A percentile compares a stretch with the other conserved stretches of the same genome.
Evolutionary conservation across 108 stramenopile genomes (phyloP).

Genomic region (Discostella pseudostelligera): DNA sequence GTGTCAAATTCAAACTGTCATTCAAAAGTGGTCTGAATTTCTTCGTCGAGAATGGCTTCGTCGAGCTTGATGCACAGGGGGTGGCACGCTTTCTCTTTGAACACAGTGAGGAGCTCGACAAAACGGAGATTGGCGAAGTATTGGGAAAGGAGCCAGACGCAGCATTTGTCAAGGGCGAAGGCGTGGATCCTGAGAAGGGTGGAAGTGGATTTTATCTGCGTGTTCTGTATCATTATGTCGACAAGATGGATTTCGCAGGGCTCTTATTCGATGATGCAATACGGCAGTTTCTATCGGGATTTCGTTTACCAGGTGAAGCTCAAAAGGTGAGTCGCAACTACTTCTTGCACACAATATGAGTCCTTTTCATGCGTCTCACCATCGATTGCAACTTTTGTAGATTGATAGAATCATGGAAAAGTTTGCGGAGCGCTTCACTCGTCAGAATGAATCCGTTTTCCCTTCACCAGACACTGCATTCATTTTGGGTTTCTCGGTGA

Average conservation of each 20-base stretch:
- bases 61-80: conserved; percentile 77
- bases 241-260: conserved; percentile 84
- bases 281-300: conserved; percentile 92
- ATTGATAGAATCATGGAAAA: conserved; percentile 99
- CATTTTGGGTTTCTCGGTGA: conserved; percentile 97
- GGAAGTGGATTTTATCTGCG: conserved; percentile 88
- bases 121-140: conserved; percentile 98
- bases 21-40: conserved; percentile 87
- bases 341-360: not conserved
- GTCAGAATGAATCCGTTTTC: conserved; percentile 88
- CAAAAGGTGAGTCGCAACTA: conserved; percentile 70
- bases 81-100: conserved; percentile 89
- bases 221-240: conserved; percentile 91
- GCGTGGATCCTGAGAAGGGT: conserved; percentile 68
- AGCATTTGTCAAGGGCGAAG: conserved; percentile 76
- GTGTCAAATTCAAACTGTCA: conserved; percentile 93
- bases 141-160: conserved; percentile 95
- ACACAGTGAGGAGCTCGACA: conserved; percentile 94
- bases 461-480: conserved; percentile 98
- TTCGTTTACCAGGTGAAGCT: conserved; percentile 98
- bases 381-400: conserved; percentile 18
- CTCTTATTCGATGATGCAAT: conserved; percentile 96
- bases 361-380: conserved; percentile 2
- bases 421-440: conserved; percentile 94
- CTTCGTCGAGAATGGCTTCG: conserved; percentile 86